Evolutionary conservation across 2,329 filamentous ascomycete species (phyloP).

Genomic region (Myrmaecium sp.): DNA sequence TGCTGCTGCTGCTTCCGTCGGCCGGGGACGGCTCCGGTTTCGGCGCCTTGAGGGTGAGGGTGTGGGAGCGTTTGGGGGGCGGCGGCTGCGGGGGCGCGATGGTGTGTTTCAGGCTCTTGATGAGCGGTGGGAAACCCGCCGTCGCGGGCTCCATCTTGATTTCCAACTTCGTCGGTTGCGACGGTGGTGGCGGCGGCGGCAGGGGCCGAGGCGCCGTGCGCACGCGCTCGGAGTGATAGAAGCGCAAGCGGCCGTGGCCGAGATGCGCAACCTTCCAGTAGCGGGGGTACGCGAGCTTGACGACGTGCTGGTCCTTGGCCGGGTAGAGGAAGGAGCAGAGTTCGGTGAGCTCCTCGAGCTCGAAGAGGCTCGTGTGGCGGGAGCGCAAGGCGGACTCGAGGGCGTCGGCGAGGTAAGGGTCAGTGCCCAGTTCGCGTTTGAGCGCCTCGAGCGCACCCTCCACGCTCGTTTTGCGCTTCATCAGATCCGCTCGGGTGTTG

Average conservation of each 20-base stretch:
- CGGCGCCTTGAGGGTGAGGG: no score
- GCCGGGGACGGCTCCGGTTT: no score
- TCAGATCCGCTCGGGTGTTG: constrained; percentile 33
- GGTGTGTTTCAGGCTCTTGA: no score
- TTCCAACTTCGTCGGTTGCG: no score
- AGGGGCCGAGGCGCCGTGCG: constrained; percentile 4
- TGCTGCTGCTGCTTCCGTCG: no score
- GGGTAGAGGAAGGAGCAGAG: constrained; percentile 40
- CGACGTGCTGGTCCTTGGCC: constrained; percentile 29
- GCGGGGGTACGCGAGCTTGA: constrained; percentile 37
- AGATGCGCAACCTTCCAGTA: constrained; percentile 38
- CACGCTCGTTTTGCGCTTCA: constrained; percentile 38
- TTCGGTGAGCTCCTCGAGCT: constrained; percentile 40
- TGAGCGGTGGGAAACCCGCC: no score
- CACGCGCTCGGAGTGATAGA: constrained; percentile 11
- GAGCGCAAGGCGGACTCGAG: constrained; percentile 40
- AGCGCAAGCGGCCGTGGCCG: constrained; percentile 27
- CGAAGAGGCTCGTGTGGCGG: constrained; percentile 30
- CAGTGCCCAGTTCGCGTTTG: constrained; percentile 33
- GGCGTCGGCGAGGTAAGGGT: constrained; percentile 32
- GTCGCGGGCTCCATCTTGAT: no score
- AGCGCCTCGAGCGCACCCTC: constrained; percentile 40
- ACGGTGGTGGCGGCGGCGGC: no score
- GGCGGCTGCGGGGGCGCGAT: no score
- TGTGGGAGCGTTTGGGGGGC: no score